These are phyloP conservation scores for Striga asiatica DNA, from an alignment of 257 asterid species.

Conservation along the genomic window DNA sequence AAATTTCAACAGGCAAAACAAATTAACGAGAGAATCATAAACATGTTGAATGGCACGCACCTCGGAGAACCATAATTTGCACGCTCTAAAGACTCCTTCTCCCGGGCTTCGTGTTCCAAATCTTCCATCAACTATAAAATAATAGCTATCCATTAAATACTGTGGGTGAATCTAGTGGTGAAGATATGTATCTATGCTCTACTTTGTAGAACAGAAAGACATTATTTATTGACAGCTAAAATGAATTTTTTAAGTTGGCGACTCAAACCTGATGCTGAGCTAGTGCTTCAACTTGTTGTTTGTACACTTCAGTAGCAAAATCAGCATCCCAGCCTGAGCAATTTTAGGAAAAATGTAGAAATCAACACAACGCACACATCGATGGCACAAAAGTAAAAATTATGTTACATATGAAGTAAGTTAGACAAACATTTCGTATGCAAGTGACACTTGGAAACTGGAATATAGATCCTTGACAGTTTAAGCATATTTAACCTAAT, in stretches of 20 bases:
- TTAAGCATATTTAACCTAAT: neutral
- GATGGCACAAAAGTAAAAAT: neutral
- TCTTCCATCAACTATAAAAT: conserved; percentile 70
- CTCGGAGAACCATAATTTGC: conserved; percentile 47
- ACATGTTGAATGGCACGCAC: conserved; percentile 25
- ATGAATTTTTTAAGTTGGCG: neutral
- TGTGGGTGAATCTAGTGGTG: neutral
- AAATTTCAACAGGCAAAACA: neutral
- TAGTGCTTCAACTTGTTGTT: conserved; percentile 85
- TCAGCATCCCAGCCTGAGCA: conserved; percentile 93
- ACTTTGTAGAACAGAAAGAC: neutral
- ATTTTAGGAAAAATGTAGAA: neutral
- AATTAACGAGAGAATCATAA: neutral
- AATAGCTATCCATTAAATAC: conserved; percentile 5
- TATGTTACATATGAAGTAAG: neutral
- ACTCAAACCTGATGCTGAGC: conserved; percentile 76
- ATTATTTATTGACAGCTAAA: neutral
- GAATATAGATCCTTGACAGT: conserved; percentile 1
- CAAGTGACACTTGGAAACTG: conserved; percentile 1
- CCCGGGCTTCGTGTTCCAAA: conserved; percentile 75
- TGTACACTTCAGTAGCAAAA: conserved; percentile 88
- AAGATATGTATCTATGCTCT: neutral
- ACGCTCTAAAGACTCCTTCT: conserved; percentile 74
- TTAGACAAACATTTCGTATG: neutral
- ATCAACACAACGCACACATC: neutral